phyloP scores from a whole-genome alignment of 495 filamentous ascomycete species.

The Astrocystis sublimbata region DNA sequence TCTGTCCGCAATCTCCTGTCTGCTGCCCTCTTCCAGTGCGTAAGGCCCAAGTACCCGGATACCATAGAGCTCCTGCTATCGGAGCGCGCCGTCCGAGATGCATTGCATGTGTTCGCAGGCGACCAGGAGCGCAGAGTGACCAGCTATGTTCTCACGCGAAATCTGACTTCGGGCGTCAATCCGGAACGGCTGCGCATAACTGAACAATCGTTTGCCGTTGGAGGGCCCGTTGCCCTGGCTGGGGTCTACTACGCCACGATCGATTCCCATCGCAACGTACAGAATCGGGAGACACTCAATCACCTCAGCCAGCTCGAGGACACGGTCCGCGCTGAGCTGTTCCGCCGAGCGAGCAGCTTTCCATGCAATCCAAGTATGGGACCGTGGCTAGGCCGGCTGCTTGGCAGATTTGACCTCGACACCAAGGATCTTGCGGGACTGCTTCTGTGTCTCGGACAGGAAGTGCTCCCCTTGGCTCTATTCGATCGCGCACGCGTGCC shows the following conservation, averaged over 20 bases:
- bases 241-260: slow-evolving; percentile 19
- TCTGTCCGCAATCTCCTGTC: not conserved
- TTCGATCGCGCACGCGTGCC: slow-evolving; percentile 14
- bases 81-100: not conserved
- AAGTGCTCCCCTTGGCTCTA: slow-evolving; percentile 3
- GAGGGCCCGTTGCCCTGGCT: slow-evolving; percentile 14
- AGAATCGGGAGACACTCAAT: slow-evolving; percentile 15
- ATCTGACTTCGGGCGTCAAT: not conserved
- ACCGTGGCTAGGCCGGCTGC: slow-evolving; percentile 6
- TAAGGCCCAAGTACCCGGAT: slow-evolving; percentile 12
- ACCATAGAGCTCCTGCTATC: slow-evolving; percentile 21
- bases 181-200: not conserved
- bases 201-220: not conserved
- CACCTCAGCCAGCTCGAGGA: not conserved
- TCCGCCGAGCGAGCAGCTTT: slow-evolving; percentile 10
- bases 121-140: not conserved
- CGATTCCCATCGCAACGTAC: slow-evolving; percentile 15
- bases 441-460: slow-evolving; percentile 15
- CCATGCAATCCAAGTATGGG: slow-evolving; percentile 16
- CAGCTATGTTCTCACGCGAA: not conserved
- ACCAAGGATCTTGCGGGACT: slow-evolving; percentile 12
- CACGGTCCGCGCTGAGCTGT: slow-evolving; percentile 1
- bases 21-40: not conserved
- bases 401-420: slow-evolving; percentile 1
- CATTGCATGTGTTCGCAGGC: not conserved